Conservation (phyloP, 352 stramenopile genomes). For the Aphanomyces cochlioides region DNA sequence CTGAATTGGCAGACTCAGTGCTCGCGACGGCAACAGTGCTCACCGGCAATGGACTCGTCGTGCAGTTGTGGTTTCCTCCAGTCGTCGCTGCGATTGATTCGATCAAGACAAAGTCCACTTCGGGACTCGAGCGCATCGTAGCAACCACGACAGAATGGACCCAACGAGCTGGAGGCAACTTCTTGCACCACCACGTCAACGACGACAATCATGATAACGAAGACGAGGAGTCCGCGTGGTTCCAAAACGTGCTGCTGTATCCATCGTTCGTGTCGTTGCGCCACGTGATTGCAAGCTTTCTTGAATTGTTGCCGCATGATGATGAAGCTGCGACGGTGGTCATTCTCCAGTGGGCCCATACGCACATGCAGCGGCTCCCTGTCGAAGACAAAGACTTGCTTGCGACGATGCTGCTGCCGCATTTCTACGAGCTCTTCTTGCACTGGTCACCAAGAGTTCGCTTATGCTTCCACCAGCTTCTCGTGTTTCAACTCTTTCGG, state of each 20-base stretch:
- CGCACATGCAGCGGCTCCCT: conserved; percentile 7
- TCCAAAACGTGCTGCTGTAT: conserved; percentile 22
- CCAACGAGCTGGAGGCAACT: background rate
- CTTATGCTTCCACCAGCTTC: conserved; percentile 60
- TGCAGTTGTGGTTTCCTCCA: background rate
- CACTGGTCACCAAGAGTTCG: conserved; percentile 75
- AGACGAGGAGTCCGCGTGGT: background rate
- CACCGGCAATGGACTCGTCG: background rate
- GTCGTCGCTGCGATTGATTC: background rate
- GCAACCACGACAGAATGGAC: conserved; percentile 1
- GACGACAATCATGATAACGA: background rate
- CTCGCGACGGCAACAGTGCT: background rate
- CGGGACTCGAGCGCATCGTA: background rate
- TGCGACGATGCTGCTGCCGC: conserved; percentile 57
- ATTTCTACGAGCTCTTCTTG: conserved; percentile 55
- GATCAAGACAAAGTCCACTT: background rate
- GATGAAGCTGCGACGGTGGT: background rate
- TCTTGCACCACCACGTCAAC: background rate
- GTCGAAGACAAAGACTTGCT: conserved; percentile 43
- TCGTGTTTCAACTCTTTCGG: conserved; percentile 61
- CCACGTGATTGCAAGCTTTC: background rate
- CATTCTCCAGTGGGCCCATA: background rate
- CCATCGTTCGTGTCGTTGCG: conserved; percentile 2
- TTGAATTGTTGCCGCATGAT: background rate
- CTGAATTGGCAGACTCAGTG: background rate